Evolutionary conservation across 768 basidiomycete species (phyloP), one percentile per base, ranked within the genome.

Genomic region (Tylopilus sp.): DNA sequence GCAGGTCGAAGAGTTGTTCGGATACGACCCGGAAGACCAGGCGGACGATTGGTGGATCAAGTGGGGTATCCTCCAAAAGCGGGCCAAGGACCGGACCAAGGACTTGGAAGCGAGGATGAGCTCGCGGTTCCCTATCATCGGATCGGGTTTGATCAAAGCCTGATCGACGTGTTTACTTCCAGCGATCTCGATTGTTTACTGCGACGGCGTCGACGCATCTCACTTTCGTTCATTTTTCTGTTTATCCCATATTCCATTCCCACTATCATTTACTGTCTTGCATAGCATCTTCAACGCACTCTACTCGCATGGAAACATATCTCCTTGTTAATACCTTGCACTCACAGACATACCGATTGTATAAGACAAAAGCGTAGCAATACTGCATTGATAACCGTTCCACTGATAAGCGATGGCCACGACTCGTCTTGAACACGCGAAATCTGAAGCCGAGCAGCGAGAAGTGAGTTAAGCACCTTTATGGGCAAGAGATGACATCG

Each of bases 1-100:
- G 41, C 72, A 74, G 36, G 75, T 82, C 54, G 69, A 79, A 49
- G 74, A 72, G 22, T 58, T 84, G 53, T 81, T 77, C 49, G 67
- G 70, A 14, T 78, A 83, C 58, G 77, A 82, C 56, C 75, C 82
- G 10, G 74, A 71, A 34, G 83, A 85, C 42, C 72, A 75, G 45
- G 84, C 80, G 22, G 82, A 82, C 33, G 81, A 84, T 60, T 85
- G 82, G 82, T 86, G 82, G 82, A 73, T 78, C 12, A 79, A 78
- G 33, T 82, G 80, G 80, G 81, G 81, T 9, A 52, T 72, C 17
- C 69, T 80, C 52, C 69, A 70, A 41, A 71, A 79, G 60, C 58
- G 72, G 25, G 72, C 73, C 53, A 63, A 60, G 45, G 56, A 57
- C 38, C 62, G 67, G 13, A 53, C 45, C 12, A 56, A 24, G 46